Evolutionary conservation across 1,139 yeast genomes (phyloP), one percentile per base, ranked within the genome.

Genomic region (Eremothecium coryli): DNA sequence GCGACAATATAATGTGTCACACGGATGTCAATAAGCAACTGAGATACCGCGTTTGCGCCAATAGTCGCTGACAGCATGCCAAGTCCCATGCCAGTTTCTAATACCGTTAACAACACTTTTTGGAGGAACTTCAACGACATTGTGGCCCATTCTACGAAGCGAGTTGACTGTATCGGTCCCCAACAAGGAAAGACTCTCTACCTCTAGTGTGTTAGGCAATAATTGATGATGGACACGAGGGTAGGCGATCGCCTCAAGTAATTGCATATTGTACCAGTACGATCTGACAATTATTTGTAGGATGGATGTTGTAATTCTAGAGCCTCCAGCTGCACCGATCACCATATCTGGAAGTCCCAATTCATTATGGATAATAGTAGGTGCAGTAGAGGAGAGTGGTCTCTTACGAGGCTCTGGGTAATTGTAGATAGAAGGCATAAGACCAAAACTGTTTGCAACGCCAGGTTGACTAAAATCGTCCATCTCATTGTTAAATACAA

Each of bases 261-360:
- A 51, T 2, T 77, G 65, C 56, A 72, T 53, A 2, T 69, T 58
- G 49, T 74, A 70, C 53, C 72, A 73, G 43, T 77, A 74, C 4
- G 66, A 61, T 38, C 95, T 64, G 2, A 82, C 66, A 20, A 90
- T 71, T 0, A 90, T 88, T 52, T 86, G 93, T 38, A 88, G 68
- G 2, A 88, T 73, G 1, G 94, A 73, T 0, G 95, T 84, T n/a
- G 82, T 68, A 35, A 90, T 90, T 39, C 93, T 66, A 11, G 93
- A 80, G 0, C 97, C 97, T 6, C 98, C 97, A 1, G 97, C 93
- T 0, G 95, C 93, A 1, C 97, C 97, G 42, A 88, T 70, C 3
- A 81, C 71, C 29, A 84, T 54, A 46, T 80, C 85, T 0, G 82
- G 75, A 11, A 47, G 47, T 22, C 52, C 71, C 60, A 41, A 61